These are phyloP conservation scores for Phaeosphaeria sp. DNA, from an alignment of 2,329 filamentous ascomycete genomes.

Conservation along the genomic window DNA sequence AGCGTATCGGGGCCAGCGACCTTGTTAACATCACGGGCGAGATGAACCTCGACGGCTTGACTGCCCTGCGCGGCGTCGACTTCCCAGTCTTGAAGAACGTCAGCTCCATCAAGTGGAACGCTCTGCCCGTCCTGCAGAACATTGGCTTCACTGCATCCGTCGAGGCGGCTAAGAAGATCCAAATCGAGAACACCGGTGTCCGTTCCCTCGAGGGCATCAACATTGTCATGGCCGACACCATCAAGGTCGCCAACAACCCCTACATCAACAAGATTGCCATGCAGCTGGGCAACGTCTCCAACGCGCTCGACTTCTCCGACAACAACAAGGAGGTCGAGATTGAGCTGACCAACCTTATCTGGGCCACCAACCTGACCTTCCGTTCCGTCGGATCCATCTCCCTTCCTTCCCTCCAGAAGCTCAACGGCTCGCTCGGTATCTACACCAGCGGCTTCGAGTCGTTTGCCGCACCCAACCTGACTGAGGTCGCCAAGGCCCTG, in stretches of 20 bases:
- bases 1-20: slow-evolving; percentile 65
- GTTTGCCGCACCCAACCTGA: slow-evolving; percentile 74
- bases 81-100: slow-evolving; percentile 72
- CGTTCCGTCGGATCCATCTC: slow-evolving; percentile 78
- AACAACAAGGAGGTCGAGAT: slow-evolving; percentile 78
- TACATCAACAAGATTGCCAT: slow-evolving; percentile 79
- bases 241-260: slow-evolving; percentile 86
- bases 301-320: slow-evolving; percentile 74
- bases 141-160: slow-evolving; percentile 70
- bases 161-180: slow-evolving; percentile 70
- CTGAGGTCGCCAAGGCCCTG: slow-evolving; percentile 65
- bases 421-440: slow-evolving; percentile 84
- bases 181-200: slow-evolving; percentile 87
- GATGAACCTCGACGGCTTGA: slow-evolving; percentile 75
- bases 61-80: slow-evolving; percentile 70
- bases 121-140: slow-evolving; percentile 69
- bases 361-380: slow-evolving; percentile 82
- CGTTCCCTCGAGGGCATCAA: slow-evolving; percentile 80
- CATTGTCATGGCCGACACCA: slow-evolving; percentile 71
- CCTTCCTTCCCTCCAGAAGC: slow-evolving; percentile 73
- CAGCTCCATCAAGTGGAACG: slow-evolving; percentile 72
- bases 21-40: slow-evolving; percentile 71
- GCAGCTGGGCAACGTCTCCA: slow-evolving; percentile 77
- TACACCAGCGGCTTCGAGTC: slow-evolving; percentile 75
- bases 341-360: slow-evolving; percentile 78